Conservation (phyloP, 2,329 filamentous ascomycete species). For the Sporothrix curviconia region DNA sequence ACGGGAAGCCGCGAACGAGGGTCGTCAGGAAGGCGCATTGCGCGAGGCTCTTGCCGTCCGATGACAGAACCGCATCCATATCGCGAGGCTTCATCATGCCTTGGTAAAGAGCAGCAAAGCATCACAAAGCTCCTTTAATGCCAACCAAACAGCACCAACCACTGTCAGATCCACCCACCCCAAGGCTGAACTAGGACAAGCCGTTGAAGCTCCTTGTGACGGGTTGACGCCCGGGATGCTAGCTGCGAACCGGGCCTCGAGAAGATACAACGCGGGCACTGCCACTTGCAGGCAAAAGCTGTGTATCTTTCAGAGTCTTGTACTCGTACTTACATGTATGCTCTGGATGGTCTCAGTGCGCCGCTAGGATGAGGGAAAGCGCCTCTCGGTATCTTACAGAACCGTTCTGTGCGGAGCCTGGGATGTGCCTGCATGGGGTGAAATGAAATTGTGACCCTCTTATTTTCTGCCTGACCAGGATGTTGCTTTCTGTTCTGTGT, state of each 20-base stretch:
- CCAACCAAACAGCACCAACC: not conserved
- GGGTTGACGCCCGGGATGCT: not conserved
- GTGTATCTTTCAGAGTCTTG: not conserved
- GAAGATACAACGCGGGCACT: constrained; percentile 6
- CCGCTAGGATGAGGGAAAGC: not conserved
- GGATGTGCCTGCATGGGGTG: constrained; percentile 1
- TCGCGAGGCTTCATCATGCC: not conserved
- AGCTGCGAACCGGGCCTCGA: not conserved
- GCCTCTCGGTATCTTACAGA: constrained; percentile 4
- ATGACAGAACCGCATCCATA: not conserved
- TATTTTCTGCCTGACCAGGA: not conserved
- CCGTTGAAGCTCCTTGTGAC: not conserved
- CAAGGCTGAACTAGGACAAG: constrained; percentile 1
- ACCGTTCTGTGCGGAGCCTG: constrained; percentile 1
- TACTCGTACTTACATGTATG: too few relatives aligned
- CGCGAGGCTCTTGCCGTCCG: not conserved
- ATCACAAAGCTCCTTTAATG: not conserved
- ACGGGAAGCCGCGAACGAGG: not conserved
- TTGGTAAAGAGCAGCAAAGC: not conserved
- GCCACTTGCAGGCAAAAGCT: not conserved
- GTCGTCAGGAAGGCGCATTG: not conserved
- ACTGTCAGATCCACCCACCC: not conserved
- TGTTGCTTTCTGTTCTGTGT: not conserved
- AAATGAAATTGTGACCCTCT: constrained; percentile 10
- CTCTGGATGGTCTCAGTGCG: too few relatives aligned